Evolutionary conservation across 345 rosid species (phyloP).

Genomic region (Theobroma cacao): DNA sequence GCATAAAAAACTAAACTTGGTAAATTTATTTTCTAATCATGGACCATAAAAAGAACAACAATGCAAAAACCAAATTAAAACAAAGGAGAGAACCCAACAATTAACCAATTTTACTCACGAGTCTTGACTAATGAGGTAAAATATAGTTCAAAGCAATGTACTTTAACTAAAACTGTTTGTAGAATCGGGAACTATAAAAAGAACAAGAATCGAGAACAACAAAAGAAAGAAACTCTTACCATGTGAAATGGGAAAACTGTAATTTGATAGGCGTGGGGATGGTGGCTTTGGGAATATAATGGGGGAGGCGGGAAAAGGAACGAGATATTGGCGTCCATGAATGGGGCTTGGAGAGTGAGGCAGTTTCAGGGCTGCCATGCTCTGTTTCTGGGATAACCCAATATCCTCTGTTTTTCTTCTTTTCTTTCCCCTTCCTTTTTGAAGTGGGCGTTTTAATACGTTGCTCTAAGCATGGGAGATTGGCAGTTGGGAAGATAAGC

Average conservation of each 20-base stretch:
- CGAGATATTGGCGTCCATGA: conserved; percentile 36
- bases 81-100: neutral
- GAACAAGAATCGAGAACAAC: neutral
- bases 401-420: neutral
- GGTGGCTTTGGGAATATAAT: conserved; percentile 21
- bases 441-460: neutral
- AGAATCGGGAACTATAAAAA: neutral
- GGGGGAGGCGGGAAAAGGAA: conserved; percentile 26
- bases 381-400: conserved; percentile 1
- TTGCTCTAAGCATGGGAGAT: conserved; percentile 8
- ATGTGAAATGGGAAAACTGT: conserved; percentile 13
- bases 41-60: neutral
- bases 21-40: neutral
- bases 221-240: conserved; percentile 25
- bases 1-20: neutral
- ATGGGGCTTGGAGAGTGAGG: conserved; percentile 26
- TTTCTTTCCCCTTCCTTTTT: too few relatives aligned
- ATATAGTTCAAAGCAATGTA: neutral
- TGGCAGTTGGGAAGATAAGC: conserved; percentile 8
- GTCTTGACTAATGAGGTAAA: neutral
- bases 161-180: neutral
- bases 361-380: conserved; percentile 47
- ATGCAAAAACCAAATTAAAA: neutral
- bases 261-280: conserved; percentile 11
- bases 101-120: neutral